Evolutionary conservation across 116 monocot species (phyloP), one percentile per base, ranked within the genome.

Genomic region (Cymodocea nodosa): DNA sequence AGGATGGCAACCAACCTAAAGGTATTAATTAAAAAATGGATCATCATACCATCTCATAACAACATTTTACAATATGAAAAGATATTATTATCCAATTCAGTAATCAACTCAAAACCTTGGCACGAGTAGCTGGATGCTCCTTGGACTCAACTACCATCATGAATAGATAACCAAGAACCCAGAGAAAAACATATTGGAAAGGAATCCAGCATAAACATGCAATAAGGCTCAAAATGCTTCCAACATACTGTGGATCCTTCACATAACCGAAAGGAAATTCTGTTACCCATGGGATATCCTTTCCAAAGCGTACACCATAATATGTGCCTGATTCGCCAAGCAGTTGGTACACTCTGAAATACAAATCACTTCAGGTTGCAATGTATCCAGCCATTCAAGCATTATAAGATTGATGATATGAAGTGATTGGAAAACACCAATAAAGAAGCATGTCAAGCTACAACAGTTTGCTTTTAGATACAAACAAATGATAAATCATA

Each of bases 261-360:
- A 95, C 81, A 62, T 95, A 85, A 1, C 95, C 95, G 51, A 95
- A 95, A 2, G 95, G 95, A 55, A 95, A 87, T 54, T 82, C 83
- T 3, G 78, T 81, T 14, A 95, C 90, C 94, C 94, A 95, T n/a
- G 87, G 85, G 4, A 90, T 74, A 11, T 75, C 66, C 78, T 90
- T 87, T 6, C 90, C 94, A 64, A 95, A 95, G 4, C 94, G 83
- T 2, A 90, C 79, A 10, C 90, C 85, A 52, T 95, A 95, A 59
- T 87, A 95, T 9, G 90, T 95, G n/a, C 87, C 95, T 17, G 83
- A 16, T 67, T 95, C 87, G 56, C 91, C 87, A 0, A 90, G 90
- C 56, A 95, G 70, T 71, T 95, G 91, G 74, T 81, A 95, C 23
- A 95, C 91, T 82, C 90, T 95, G 79, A 63, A 66, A 62, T 6